Base-by-base conservation (phyloP, 129 eudicot species). In the Pittosporum tobira region DNA sequence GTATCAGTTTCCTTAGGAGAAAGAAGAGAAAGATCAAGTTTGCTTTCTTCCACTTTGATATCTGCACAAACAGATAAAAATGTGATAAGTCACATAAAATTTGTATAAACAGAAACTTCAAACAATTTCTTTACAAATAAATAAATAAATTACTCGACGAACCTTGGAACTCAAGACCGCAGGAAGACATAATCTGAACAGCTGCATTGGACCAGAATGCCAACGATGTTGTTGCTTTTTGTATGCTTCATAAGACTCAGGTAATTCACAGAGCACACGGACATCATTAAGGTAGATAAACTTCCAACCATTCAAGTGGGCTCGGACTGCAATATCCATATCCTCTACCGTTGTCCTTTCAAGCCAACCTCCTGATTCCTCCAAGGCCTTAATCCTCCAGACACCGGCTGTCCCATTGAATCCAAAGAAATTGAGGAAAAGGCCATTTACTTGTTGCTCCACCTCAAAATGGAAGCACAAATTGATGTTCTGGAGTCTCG, bases 371-470 rank as follows among this genome's bases (percentile, higher is more conserved):
- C 97, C 95, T 2, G 97, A 89, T 12, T 85, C 95, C 65, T 89
- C 95, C 63, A 89, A 77, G 10, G 97, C 93, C 75, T 81, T 81
- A 48, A 84, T 88, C 69, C 96, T 79, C 96, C 94, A 88, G 9
- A 88, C 96, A 34, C 96, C 96, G 42, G 94, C 96, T 18, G 96
- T 88, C 38, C 94, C 96, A 42, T 87, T 87, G 78, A 87, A 87
- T 65, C 96, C 96, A 45, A 88, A 88, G 75, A 81, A 88, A 61
- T 80, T 77, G 5, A 89, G 78, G 47, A 69, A 89, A 74, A 47
- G 30, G n/a, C 95, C 82, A 57, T 89, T 89, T 1, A 89, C 97
- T 77, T 89, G 97, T 58, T 89, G 97, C 60, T 89, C 95, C 23
- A 85, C 97, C 84, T 89, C 95, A 63, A 89, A 89, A 68, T 89